A percentile compares a stretch with the other conserved stretches of the same genome.
Evolutionary conservation across 495 filamentous ascomycete species (phyloP).

Genomic region (Penicillium ochrochloron): DNA sequence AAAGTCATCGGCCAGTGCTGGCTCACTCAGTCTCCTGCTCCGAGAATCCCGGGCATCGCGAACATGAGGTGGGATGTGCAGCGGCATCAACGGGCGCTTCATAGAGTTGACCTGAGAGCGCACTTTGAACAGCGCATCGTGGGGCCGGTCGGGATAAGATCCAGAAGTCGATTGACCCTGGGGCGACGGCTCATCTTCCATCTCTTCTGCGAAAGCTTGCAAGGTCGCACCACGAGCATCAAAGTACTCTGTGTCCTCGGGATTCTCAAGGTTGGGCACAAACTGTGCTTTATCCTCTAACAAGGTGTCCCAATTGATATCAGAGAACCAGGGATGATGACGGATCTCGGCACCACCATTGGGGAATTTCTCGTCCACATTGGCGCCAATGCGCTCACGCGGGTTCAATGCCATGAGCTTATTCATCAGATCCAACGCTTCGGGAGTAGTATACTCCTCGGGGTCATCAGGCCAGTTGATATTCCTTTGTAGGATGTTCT

Average conservation of each 20-base stretch:
- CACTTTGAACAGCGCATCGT: slow-evolving; percentile 91
- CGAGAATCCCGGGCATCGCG: slow-evolving; percentile 77
- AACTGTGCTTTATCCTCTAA: slow-evolving; percentile 94
- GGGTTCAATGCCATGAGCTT: slow-evolving; percentile 84
- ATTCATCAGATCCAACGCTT: slow-evolving; percentile 93
- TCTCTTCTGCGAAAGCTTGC: slow-evolving; percentile 87
- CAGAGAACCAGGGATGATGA: slow-evolving; percentile 84
- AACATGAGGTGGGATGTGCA: slow-evolving; percentile 96
- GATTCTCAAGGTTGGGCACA: slow-evolving; percentile 89
- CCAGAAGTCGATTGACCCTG: slow-evolving; percentile 59
- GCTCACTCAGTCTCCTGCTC: slow-evolving; percentile 87
- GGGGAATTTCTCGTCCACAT: slow-evolving; percentile 74
- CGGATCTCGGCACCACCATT: slow-evolving; percentile 90
- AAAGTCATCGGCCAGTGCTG: slow-evolving; percentile 87
- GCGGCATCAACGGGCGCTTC: slow-evolving; percentile 89
- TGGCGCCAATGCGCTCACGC: slow-evolving; percentile 78
- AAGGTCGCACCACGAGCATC: slow-evolving; percentile 88
- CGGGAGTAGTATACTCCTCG: slow-evolving; percentile 72
- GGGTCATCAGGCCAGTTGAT: slow-evolving; percentile 85
- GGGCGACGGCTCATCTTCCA: slow-evolving; percentile 87
- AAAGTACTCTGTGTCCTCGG: slow-evolving; percentile 98
- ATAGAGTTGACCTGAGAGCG: slow-evolving; percentile 80
- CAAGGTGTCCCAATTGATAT: slow-evolving; percentile 86
- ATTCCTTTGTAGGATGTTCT: slow-evolving; percentile 87
- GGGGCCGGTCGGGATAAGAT: slow-evolving; percentile 72